Evolutionary conservation across 163 green algal species (phyloP), one percentile per base, ranked within the genome.

Genomic region (Scenedesmus sp.): DNA sequence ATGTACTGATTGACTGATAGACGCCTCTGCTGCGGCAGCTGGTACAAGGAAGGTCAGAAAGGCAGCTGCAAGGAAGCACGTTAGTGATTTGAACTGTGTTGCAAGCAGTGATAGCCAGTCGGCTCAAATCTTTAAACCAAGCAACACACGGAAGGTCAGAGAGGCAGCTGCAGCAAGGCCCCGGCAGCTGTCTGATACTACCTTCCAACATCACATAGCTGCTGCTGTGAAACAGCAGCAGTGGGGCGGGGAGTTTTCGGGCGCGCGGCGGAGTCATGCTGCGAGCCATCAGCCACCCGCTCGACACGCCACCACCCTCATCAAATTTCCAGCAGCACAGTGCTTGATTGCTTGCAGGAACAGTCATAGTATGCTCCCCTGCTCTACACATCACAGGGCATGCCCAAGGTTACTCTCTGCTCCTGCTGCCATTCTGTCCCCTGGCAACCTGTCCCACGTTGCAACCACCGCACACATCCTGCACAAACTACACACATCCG

Each of bases 131-230:
- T 46, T 46, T 46, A 46, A 46, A 46, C 34, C 34, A 46, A 46
- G 34, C 34, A 46, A 46, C 34, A 46, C 34, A 46, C 18, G 88
- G 92, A 87, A 90, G 92, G 92, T 76, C 67, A 94, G 92, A 94
- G 84, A 88, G 88, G 92, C 67, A 64, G 79, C 60, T 55, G 59
- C n/a, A 46, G n/a, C 4, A 82, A 88, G 52, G 73, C 23, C 74
- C 83, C 12, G 34, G 23, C 20, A 52, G 46, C 84, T 82, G 86
- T 82, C 91, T 91, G 91, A 96, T 95, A 94, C 93, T 90, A 76
- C 91, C 87, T 86, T 93, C 94, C 89, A 87, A 94, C 76, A 95
- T 52, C 20, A 79, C 70, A 52, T 23, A 79, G 5, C 46, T 18
- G 13, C 74, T 92, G 66, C 59, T 59, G 82, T 59, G 82, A 77